phyloP scores from a whole-genome alignment of 352 stramenopile genomes.

The Globisporangium lucens region DNA sequence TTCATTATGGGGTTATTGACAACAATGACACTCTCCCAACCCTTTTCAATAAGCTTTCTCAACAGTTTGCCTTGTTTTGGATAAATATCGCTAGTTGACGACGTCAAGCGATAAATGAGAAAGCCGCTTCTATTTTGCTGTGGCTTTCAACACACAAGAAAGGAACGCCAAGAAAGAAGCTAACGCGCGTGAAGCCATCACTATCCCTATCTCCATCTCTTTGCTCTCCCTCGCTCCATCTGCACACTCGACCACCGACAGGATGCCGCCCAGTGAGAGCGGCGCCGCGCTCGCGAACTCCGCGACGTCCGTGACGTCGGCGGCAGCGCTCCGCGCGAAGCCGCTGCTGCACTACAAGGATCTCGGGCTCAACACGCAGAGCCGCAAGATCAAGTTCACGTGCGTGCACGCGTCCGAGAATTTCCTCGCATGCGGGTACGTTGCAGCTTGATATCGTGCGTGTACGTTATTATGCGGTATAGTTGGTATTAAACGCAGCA shows the following conservation, averaged over 20 bases:
- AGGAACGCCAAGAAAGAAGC: not conserved
- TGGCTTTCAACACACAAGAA: not conserved
- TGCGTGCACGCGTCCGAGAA: slow-evolving; percentile 85
- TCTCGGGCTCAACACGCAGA: slow-evolving; percentile 51
- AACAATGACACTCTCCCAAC: not conserved
- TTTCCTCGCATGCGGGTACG: slow-evolving; percentile 81
- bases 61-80: not conserved
- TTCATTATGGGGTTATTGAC: not conserved
- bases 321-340: slow-evolving; percentile 28
- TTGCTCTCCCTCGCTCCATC: not conserved
- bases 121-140: not conserved
- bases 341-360: slow-evolving; percentile 77
- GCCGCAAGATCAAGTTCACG: slow-evolving; percentile 68
- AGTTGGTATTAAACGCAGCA: not conserved
- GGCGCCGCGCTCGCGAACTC: slow-evolving; percentile 11
- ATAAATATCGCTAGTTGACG: not conserved
- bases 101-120: not conserved
- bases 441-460: not conserved
- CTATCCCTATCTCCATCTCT: not conserved
- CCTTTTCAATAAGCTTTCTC: not conserved
- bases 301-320: not conserved
- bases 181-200: not conserved
- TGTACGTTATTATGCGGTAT: not conserved
- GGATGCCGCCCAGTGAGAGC: slow-evolving; percentile 15
- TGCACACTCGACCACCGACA: not conserved